Base-by-base conservation (phyloP, 2,329 filamentous ascomycete species). In the Bertia moriformis region DNA sequence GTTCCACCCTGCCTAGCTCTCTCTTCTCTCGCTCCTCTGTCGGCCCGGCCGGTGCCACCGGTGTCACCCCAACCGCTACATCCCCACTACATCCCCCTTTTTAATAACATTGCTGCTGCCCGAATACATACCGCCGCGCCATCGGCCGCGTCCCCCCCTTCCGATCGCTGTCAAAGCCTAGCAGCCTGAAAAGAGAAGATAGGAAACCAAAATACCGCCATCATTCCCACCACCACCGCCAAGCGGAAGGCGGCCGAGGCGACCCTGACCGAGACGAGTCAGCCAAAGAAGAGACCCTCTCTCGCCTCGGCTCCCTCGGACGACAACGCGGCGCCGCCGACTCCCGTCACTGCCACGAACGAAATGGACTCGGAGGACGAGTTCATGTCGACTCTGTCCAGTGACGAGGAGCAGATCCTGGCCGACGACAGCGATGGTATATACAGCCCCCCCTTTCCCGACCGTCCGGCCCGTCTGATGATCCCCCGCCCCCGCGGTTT, bases 291-390 rank as follows among this genome's bases (percentile, higher is more conserved):
- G 22, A 27, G 22, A n/a, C 7, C n/a, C n/a, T 7, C n/a, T n/a
- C 7, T 27, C 22, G 22, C 22, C 22, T 27, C 22, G 22, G n/a
- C 48, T n/a, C n/a, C n/a, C n/a, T n/a, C n/a, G n/a, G n/a, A n/a
- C n/a, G n/a, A n/a, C 22, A 49, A 56, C 41, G 61, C 63, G 33
- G 69, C 72, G 30, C 74, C 76, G 17, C 71, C 71, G 14, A 73
- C 72, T 4, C 70, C 73, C 19, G 58, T 70, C 14, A 53, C 54
- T 17, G 7, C 32, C 17, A 15, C 14, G 10, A 10, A 7, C 32
- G 32, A 36, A 7, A 67, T 95, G 88, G 87, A 94, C 63, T 95
- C 88, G 5, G 89, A 96, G 50, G 87, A 95, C 52, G 89, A 95
- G 43, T 88, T 88, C 59, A 82, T 91, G 72, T 93, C 84, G 50